These are phyloP conservation scores for Rhodotorula graminis DNA, from an alignment of 768 basidiomycete genomes.

Conservation along the genomic window DNA sequence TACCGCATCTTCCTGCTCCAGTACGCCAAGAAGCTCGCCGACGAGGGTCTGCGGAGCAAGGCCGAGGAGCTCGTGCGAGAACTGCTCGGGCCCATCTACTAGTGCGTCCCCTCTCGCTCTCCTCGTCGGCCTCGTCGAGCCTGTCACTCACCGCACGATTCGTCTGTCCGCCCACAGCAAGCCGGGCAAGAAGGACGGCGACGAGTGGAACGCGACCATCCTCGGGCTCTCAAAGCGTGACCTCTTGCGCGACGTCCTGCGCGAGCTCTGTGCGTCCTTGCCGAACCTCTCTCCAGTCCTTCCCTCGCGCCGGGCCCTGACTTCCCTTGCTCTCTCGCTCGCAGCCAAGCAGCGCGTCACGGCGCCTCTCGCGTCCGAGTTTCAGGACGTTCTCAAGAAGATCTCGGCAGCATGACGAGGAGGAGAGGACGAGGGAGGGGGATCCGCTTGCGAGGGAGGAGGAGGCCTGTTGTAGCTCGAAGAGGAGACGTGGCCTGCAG, in stretches of 20 bases:
- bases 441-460: no score
- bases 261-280: slow-evolving; percentile 54
- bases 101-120: slow-evolving; percentile 55
- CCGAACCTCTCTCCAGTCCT: background rate
- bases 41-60: slow-evolving; percentile 80
- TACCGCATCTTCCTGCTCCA: slow-evolving; percentile 68
- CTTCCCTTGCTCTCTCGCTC: background rate
- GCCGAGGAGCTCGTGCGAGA: slow-evolving; percentile 89
- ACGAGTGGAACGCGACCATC: slow-evolving; percentile 64
- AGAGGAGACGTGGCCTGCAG: no score
- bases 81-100: slow-evolving; percentile 81
- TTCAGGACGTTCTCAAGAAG: slow-evolving; percentile 64
- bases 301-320: background rate
- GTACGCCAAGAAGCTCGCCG: slow-evolving; percentile 79
- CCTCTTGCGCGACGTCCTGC: slow-evolving; percentile 71
- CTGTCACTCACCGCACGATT: background rate
- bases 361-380: slow-evolving; percentile 68
- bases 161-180: slow-evolving; percentile 53
- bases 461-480: no score
- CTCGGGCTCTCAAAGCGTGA: slow-evolving; percentile 74
- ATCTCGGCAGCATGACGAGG: slow-evolving; percentile 3
- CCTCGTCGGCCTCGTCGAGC: background rate
- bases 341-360: slow-evolving; percentile 70
- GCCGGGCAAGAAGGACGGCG: slow-evolving; percentile 56
- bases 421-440: background rate